Conservation (phyloP, 345 rosid species). For the Eutrema yunnanense region DNA sequence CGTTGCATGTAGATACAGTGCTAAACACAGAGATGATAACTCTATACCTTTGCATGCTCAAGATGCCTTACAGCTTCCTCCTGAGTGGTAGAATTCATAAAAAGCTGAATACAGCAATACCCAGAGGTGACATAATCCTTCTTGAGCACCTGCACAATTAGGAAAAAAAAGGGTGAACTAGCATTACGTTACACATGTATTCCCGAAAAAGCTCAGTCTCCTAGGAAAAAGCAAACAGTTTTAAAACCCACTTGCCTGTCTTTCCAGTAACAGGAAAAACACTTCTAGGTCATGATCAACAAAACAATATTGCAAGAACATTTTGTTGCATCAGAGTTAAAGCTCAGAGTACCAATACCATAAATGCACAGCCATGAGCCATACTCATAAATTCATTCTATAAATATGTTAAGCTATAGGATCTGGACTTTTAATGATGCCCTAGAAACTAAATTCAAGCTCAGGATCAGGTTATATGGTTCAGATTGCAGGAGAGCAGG, state of each 20-base stretch:
- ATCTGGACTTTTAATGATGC: conserved; percentile 3
- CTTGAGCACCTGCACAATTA: conserved; percentile 68
- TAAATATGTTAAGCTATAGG: background rate
- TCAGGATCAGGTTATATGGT: conserved; percentile 3
- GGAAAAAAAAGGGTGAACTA: background rate
- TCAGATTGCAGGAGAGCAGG: conserved; percentile 1
- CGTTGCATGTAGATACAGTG: background rate
- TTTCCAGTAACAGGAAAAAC: conserved; percentile 3
- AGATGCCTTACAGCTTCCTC: conserved; percentile 92
- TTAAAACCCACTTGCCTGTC: background rate
- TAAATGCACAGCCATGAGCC: background rate
- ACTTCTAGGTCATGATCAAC: background rate
- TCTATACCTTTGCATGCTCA: conserved; percentile 78
- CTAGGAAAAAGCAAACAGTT: background rate
- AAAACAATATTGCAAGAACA: background rate
- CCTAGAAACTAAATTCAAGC: background rate
- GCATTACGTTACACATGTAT: conserved; percentile 1
- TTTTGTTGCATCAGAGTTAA: background rate
- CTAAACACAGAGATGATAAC: conserved; percentile 7
- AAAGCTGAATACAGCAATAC: conserved; percentile 86
- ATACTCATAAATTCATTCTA: background rate
- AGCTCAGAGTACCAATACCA: background rate
- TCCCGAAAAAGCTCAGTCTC: background rate
- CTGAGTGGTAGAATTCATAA: conserved; percentile 80
- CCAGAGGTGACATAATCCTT: conserved; percentile 96